Evolutionary conservation across 345 rosid genomes (phyloP).

Genomic region (Combretum micranthum): DNA sequence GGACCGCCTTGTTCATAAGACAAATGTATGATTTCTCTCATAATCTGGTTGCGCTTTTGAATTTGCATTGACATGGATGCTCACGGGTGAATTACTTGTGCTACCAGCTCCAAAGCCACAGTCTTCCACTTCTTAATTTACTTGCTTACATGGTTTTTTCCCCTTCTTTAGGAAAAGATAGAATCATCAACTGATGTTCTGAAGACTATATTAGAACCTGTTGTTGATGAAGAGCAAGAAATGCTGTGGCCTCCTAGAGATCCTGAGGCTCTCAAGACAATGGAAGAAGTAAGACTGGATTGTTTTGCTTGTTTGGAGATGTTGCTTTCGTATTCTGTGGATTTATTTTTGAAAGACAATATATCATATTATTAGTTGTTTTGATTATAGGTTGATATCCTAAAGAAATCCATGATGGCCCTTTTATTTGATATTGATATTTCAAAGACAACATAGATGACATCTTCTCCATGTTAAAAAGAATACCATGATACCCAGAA

Average conservation of each 20-base stretch:
- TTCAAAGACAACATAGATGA: too few relatives aligned
- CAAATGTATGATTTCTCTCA: slow-evolving; percentile 41
- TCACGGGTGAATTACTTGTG: background rate
- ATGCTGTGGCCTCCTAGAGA: slow-evolving; percentile 78
- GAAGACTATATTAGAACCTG: slow-evolving; percentile 62
- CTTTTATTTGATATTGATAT: too few relatives aligned
- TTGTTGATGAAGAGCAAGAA: slow-evolving; percentile 59
- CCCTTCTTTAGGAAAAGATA: slow-evolving; percentile 68
- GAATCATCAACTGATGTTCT: slow-evolving; percentile 85
- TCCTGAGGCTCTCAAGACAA: slow-evolving; percentile 55
- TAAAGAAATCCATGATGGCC: too few relatives aligned
- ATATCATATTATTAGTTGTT: background rate
- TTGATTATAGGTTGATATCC: background rate
- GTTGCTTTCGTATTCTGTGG: background rate
- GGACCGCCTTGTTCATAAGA: slow-evolving; percentile 72
- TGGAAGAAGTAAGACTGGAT: slow-evolving; percentile 52
- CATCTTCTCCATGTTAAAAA: too few relatives aligned
- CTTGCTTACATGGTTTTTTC: background rate
- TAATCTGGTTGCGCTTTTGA: background rate
- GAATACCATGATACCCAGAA: too few relatives aligned
- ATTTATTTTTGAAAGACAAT: background rate
- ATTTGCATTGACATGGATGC: background rate
- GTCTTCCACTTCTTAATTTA: slow-evolving; percentile 1
- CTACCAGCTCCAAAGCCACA: background rate
- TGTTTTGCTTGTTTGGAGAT: slow-evolving; percentile 4